A percentile compares a stretch with the other conserved stretches of the same genome.
These are phyloP conservation scores for Suhomyces sp. DNA, from an alignment of 805 yeast genomes.

Conservation along the genomic window DNA sequence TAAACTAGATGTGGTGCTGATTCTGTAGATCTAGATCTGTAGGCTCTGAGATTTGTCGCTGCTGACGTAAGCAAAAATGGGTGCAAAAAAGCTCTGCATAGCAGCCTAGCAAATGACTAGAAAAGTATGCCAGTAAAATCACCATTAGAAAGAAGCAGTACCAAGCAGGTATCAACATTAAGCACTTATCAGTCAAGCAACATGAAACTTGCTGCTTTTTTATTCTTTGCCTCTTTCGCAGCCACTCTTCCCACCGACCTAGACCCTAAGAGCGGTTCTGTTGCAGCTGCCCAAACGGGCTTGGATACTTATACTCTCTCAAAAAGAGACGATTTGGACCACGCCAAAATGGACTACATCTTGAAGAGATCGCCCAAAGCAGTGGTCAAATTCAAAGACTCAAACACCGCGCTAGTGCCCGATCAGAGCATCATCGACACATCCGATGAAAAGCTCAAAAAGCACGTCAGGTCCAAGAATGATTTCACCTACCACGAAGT, in stretches of 20 bases:
- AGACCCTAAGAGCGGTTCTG: background rate
- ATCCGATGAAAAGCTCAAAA: background rate
- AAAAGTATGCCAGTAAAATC: no score
- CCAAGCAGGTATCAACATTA: no score
- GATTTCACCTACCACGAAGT: conserved; percentile 4
- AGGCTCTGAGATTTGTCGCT: background rate
- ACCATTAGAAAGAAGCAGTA: no score
- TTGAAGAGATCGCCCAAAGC: conserved; percentile 8
- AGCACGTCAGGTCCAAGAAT: background rate
- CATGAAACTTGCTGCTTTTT: background rate
- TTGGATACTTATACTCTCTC: background rate
- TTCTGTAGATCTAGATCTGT: background rate
- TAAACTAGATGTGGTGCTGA: no score
- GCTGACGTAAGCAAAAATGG: background rate
- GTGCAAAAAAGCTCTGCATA: background rate
- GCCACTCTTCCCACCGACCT: background rate
- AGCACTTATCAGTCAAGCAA: no score
- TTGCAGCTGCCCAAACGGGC: no score
- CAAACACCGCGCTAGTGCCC: conserved; percentile 16
- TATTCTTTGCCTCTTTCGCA: background rate
- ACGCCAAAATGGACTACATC: conserved; percentile 10
- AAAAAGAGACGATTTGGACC: conserved; percentile 10
- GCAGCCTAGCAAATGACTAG: no score
- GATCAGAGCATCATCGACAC: conserved; percentile 3
- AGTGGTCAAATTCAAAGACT: conserved; percentile 15